Evolutionary conservation across 1,284 basidiomycete species (phyloP).

Genomic region (Somion occarium): DNA sequence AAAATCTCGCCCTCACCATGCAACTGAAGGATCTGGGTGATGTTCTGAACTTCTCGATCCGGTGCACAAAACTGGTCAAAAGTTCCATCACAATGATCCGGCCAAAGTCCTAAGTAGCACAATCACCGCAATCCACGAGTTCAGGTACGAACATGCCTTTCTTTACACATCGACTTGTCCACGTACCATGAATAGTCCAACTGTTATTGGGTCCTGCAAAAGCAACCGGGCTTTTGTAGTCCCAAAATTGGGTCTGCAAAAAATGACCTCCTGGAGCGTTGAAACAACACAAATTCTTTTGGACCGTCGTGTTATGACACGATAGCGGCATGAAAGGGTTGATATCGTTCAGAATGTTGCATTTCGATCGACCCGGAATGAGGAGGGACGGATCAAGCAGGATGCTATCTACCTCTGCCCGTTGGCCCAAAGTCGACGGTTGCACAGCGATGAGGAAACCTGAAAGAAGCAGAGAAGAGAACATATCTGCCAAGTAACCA

Average conservation of each 20-base stretch:
- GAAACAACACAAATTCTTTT: slow-evolving; percentile 11
- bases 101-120: slow-evolving; percentile 8
- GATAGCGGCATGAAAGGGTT: slow-evolving; percentile 9
- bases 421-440: not conserved
- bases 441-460: not conserved
- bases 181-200: slow-evolving; percentile 11
- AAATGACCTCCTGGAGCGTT: slow-evolving; percentile 12
- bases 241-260: slow-evolving; percentile 12
- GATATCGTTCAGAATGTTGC: slow-evolving; percentile 6
- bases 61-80: slow-evolving; percentile 10
- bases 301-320: slow-evolving; percentile 8
- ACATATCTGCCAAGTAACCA: not conserved
- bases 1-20: slow-evolving; percentile 7
- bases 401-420: not conserved
- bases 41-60: slow-evolving; percentile 6
- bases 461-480: not conserved
- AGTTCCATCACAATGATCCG: slow-evolving; percentile 11
- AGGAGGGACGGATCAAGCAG: slow-evolving; percentile 8
- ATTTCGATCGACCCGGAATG: slow-evolving; percentile 10
- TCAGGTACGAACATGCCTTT: not conserved
- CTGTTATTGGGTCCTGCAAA: slow-evolving; percentile 9
- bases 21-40: slow-evolving; percentile 8
- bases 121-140: not conserved
- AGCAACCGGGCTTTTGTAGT: slow-evolving; percentile 7
- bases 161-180: not conserved